Percentiles rank a stretch among this genome's conserved stretches.
Evolutionary conservation across 257 asterid species (phyloP).

Genomic region (Ehretia macrophylla): DNA sequence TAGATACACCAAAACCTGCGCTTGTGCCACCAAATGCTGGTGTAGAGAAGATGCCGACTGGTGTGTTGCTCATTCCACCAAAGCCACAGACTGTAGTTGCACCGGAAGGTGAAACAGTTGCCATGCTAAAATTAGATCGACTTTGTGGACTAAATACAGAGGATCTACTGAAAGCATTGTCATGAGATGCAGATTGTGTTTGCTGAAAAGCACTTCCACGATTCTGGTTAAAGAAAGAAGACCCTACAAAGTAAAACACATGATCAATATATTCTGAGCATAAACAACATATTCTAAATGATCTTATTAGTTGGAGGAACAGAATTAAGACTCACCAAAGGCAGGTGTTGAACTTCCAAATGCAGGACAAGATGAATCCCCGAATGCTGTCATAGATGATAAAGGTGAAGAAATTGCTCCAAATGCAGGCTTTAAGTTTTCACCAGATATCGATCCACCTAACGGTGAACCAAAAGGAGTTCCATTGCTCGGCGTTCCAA

Average conservation of each 20-base stretch:
- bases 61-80: too few relatives aligned
- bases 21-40: not conserved
- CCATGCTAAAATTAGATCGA: not conserved
- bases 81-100: not conserved
- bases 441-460: not conserved
- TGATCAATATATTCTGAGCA: not conserved
- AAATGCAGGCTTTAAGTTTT: not conserved
- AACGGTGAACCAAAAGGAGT: too few relatives aligned
- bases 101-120: not conserved
- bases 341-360: too few relatives aligned
- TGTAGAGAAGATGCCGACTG: not conserved
- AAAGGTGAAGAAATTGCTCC: not conserved
- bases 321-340: not conserved
- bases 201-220: not conserved
- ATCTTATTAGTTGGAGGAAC: not conserved
- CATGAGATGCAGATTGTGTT: not conserved
- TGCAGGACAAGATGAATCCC: not conserved
- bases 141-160: constrained; percentile 2
- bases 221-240: constrained; percentile 1
- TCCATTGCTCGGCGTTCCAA: too few relatives aligned
- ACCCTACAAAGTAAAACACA: not conserved
- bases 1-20: not conserved
- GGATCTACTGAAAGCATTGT: not conserved
- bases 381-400: not conserved
- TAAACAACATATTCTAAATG: not conserved